Percentiles rank a stretch among this genome's conserved stretches.
These are phyloP conservation scores for Pythium dissimile DNA, from an alignment of 352 stramenopile genomes.

Conservation along the genomic window DNA sequence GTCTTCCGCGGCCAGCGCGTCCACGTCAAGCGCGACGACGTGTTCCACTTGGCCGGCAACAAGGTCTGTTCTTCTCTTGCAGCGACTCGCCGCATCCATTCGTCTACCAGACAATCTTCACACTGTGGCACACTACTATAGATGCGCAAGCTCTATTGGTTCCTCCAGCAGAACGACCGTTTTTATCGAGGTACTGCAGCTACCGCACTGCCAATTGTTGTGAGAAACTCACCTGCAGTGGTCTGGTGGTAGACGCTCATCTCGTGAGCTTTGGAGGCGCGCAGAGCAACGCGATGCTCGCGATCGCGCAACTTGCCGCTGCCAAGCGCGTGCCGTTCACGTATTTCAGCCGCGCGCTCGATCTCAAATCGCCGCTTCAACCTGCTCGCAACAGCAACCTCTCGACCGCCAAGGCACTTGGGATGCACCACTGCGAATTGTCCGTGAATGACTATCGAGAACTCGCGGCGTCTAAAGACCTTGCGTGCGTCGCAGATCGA, in stretches of 20 bases:
- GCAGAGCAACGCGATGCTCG: slow-evolving; percentile 87
- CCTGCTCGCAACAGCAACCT: slow-evolving; percentile 37
- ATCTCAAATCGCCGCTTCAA: neutral
- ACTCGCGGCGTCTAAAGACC: slow-evolving; percentile 40
- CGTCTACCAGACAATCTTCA: too few species aligned
- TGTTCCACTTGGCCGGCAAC: slow-evolving; percentile 79
- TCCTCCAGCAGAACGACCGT: slow-evolving; percentile 52
- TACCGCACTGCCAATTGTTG: too few species aligned
- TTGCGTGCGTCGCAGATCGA: neutral
- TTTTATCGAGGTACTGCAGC: slow-evolving; percentile 62
- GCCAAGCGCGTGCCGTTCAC: slow-evolving; percentile 71
- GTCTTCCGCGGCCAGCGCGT: slow-evolving; percentile 62
- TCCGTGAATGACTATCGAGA: slow-evolving; percentile 34
- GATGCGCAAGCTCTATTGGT: slow-evolving; percentile 86
- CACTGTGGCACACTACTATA: too few species aligned
- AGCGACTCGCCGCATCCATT: too few species aligned
- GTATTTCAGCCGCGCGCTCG: slow-evolving; percentile 70
- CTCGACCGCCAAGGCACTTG: slow-evolving; percentile 32
- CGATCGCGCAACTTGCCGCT: slow-evolving; percentile 76
- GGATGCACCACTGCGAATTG: slow-evolving; percentile 70
- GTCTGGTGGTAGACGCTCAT: slow-evolving; percentile 30
- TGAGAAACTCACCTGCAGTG: neutral
- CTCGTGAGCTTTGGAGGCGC: slow-evolving; percentile 75
- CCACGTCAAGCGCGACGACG: slow-evolving; percentile 83
- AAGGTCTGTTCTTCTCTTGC: slow-evolving; percentile 44